A percentile compares a stretch with the other conserved stretches of the same genome.
Evolutionary conservation across 208 protist species (phyloP).

Genomic region (Plasmodiophora brassicae): DNA sequence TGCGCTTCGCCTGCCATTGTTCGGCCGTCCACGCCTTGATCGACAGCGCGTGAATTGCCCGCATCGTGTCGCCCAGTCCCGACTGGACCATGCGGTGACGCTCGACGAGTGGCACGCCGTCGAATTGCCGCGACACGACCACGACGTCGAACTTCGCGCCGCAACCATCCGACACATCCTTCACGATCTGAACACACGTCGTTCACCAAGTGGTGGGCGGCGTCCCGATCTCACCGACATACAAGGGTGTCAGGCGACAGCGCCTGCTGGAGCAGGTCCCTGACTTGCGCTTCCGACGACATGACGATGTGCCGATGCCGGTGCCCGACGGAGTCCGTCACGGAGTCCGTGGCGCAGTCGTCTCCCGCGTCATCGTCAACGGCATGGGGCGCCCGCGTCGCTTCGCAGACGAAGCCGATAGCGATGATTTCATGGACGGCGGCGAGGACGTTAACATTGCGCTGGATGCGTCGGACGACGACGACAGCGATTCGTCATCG

Average conservation of each 20-base stretch:
- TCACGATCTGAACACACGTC: slow-evolving; percentile 1
- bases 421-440: too few relatives aligned
- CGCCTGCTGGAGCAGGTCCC: neutral
- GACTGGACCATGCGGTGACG: slow-evolving; percentile 38
- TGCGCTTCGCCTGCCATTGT: slow-evolving; percentile 32
- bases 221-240: neutral
- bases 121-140: slow-evolving; percentile 12
- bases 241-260: neutral
- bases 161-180: slow-evolving; percentile 34
- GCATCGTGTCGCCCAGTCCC: neutral
- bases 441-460: too few relatives aligned
- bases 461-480: too few relatives aligned
- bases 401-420: too few relatives aligned
- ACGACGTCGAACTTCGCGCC: slow-evolving; percentile 34
- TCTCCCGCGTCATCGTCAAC: too few relatives aligned
- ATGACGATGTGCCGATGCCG: too few relatives aligned
- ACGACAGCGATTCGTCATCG: too few relatives aligned
- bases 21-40: slow-evolving; percentile 38
- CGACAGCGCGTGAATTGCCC: slow-evolving; percentile 31
- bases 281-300: neutral
- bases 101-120: slow-evolving; percentile 31
- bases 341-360: too few relatives aligned
- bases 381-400: too few relatives aligned
- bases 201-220: neutral
- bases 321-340: too few relatives aligned